These are phyloP conservation scores for Cytospora paraplurivora DNA, from an alignment of 2,329 filamentous ascomycete genomes.

Conservation along the genomic window DNA sequence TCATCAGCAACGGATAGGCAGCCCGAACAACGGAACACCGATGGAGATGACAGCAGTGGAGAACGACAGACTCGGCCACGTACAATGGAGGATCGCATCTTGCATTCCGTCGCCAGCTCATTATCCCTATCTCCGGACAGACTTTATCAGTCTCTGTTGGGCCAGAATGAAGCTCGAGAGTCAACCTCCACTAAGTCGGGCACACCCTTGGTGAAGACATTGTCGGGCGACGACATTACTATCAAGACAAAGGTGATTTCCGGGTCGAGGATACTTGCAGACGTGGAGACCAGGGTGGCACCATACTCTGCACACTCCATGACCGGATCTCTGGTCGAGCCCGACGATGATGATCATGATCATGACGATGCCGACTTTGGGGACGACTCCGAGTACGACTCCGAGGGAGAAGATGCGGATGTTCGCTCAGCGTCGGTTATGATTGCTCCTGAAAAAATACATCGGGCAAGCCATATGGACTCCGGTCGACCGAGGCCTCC, in stretches of 20 bases:
- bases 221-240: constrained; percentile 21
- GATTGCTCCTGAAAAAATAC: constrained; percentile 34
- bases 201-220: constrained; percentile 9
- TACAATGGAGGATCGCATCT: constrained; percentile 27
- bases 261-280: constrained; percentile 27
- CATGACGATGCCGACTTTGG: constrained; percentile 8
- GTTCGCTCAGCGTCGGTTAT: constrained; percentile 31
- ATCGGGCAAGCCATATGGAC: constrained; percentile 32
- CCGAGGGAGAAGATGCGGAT: constrained; percentile 18
- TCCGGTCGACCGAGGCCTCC: constrained; percentile 25
- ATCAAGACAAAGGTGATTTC: constrained; percentile 28
- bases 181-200: constrained; percentile 8
- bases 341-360: constrained; percentile 11
- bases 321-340: constrained; percentile 22
- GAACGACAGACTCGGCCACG: constrained; percentile 13
- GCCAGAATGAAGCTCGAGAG: constrained; percentile 8
- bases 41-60: constrained; percentile 3
- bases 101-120: constrained; percentile 24
- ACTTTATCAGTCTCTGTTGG: constrained; percentile 22
- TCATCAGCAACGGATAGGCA: constrained; percentile 10
- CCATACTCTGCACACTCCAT: constrained; percentile 27
- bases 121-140: constrained; percentile 24
- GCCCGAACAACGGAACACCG: neutral
- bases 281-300: constrained; percentile 25
- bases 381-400: constrained; percentile 10